Base-by-base conservation (phyloP, 306 rosid genomes). In the Prunus kanzakura region DNA sequence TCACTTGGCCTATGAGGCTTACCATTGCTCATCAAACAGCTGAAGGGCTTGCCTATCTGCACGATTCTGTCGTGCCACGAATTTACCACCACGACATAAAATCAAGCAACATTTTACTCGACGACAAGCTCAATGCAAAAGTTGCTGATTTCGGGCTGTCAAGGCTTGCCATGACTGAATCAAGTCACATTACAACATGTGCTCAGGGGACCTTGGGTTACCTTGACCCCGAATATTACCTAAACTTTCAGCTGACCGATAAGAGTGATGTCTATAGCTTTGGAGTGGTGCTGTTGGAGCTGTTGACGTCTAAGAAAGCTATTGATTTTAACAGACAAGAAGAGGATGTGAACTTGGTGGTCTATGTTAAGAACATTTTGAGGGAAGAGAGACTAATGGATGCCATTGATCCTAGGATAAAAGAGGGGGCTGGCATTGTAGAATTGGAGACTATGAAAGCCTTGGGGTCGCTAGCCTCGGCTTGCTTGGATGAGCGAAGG, bases 261-360 rank as follows among this genome's bases (percentile, higher is more conserved):
- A 78, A 78, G 71, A 78, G 76, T 11, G 71, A 78, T 49, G 76
- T 69, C 50, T 69, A 78, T 61, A 70, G 70, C 69, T 78, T 69
- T 7, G 76, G 76, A 15, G 71, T 78, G 12, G 81, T 78, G 75
- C 8, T 69, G 61, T 22, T 78, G 74, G 93, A 89, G 88, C 51
- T 87, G 15, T 19, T 86, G 14, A 87, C 90, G 1, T 73, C 82
- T 2, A 73, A 83, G 78, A 87, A 86, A 60, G 94, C 82, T 0
- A 84, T 87, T 56, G 94, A 89, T 78, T 89, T 89, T 61, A 85
- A 51, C 11, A 80, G 91, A 73, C 81, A 87, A 27, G 88, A 87
- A 22, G 87, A 87, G 67, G 79, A 82, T 71, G 94, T 89, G 75
- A 89, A 86, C 79, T 69, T 87, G 81, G 90, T 83, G 23, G 83